Conservation (phyloP, 148 eudicot species). For the Chenopodium album region DNA sequence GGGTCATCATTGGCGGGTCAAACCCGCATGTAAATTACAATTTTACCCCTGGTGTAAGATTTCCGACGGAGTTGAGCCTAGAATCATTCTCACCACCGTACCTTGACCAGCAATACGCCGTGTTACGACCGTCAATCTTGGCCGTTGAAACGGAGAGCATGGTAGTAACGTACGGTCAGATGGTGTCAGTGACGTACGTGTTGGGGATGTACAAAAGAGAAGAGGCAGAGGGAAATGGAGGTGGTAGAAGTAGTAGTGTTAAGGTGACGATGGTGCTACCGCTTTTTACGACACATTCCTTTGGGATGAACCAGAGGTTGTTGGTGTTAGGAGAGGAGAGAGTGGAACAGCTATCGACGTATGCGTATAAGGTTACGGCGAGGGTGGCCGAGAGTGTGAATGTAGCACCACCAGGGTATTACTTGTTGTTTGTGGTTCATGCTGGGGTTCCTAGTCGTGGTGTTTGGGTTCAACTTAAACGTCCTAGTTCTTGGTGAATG, state of each 20-base stretch:
- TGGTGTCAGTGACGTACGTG: slow-evolving; percentile 38
- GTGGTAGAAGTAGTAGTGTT: background rate
- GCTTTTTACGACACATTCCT: slow-evolving; percentile 67
- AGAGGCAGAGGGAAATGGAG: background rate
- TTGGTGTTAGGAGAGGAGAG: slow-evolving; percentile 30
- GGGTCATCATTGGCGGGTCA: slow-evolving; percentile 80
- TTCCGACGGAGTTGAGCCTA: slow-evolving; percentile 71
- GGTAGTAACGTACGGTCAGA: slow-evolving; percentile 45
- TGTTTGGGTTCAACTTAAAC: slow-evolving; percentile 55
- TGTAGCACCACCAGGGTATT: slow-evolving; percentile 64
- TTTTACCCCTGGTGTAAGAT: slow-evolving; percentile 42
- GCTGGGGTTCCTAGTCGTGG: slow-evolving; percentile 60
- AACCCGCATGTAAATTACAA: slow-evolving; percentile 69
- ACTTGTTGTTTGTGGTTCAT: slow-evolving; percentile 71
- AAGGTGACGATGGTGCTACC: slow-evolving; percentile 61
- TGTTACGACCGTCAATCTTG: slow-evolving; percentile 49
- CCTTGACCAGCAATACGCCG: slow-evolving; percentile 27
- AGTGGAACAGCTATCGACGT: slow-evolving; percentile 29
- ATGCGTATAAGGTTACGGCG: slow-evolving; percentile 38
- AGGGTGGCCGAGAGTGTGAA: slow-evolving; percentile 42
- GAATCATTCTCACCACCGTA: slow-evolving; percentile 72
- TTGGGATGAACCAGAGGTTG: slow-evolving; percentile 74
- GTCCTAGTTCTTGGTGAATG: background rate
- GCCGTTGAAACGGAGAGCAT: slow-evolving; percentile 34
- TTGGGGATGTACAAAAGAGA: slow-evolving; percentile 23